Percentiles rank a stretch among this genome's conserved stretches.
Evolutionary conservation across 75 land plant genomes (phyloP).

Genomic region (Isoetes taiwanensis): DNA sequence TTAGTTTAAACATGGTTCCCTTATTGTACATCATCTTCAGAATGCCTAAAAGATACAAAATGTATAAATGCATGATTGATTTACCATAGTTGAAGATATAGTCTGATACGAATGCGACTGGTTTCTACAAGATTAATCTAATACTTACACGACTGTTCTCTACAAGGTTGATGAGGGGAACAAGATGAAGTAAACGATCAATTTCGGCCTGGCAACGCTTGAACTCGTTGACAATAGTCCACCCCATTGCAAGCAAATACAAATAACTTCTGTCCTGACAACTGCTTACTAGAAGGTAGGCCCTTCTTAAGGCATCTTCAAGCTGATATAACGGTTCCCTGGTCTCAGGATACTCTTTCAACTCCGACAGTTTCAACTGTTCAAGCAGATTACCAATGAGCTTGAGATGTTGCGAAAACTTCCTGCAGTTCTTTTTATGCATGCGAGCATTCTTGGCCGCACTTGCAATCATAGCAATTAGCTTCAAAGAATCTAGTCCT

Average conservation of each 20-base stretch:
- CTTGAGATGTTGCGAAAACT: constrained; percentile 80
- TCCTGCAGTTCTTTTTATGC: constrained; percentile 88
- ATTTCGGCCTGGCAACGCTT: constrained; percentile 68
- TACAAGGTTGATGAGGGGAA: constrained; percentile 80
- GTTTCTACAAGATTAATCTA: too few species aligned
- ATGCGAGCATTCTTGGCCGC: constrained; percentile 74
- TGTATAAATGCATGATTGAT: too few species aligned
- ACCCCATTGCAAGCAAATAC: constrained; percentile 87
- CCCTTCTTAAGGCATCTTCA: constrained; percentile 72
- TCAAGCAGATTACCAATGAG: constrained; percentile 77
- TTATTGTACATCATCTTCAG: too few species aligned
- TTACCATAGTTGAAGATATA: too few species aligned
- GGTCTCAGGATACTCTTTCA: constrained; percentile 66
- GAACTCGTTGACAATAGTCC: constrained; percentile 82
- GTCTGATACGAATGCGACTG: too few species aligned
- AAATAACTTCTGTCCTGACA: constrained; percentile 80
- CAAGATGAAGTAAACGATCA: constrained; percentile 53
- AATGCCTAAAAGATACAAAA: too few species aligned
- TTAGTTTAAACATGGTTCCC: too few species aligned
- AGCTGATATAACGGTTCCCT: constrained; percentile 84
- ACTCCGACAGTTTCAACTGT: constrained; percentile 75
- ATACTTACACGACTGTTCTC: constrained; percentile 62
- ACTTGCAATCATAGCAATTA: constrained; percentile 58
- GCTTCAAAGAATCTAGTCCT: constrained; percentile 55
- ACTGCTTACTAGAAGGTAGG: constrained; percentile 59